Evolutionary conservation across 805 yeast species (phyloP).

Genomic region (Pichia californica): DNA sequence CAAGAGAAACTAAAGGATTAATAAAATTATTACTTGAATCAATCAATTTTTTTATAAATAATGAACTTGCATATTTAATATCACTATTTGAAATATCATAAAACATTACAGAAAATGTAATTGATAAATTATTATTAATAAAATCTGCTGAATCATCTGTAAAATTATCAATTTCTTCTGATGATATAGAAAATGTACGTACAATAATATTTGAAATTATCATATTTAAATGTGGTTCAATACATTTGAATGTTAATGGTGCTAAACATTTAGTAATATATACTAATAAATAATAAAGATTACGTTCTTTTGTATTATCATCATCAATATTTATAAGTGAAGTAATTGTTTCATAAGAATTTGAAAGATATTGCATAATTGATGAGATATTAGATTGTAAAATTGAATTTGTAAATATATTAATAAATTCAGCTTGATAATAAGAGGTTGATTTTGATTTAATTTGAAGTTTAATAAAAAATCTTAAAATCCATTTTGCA

Average conservation of each 20-base stretch:
- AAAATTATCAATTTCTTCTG: slow-evolving; percentile 62
- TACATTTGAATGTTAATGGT: slow-evolving; percentile 18
- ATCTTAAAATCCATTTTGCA: slow-evolving; percentile 9
- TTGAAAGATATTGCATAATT: neutral
- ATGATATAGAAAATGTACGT: slow-evolving; percentile 68
- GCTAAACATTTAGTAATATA: slow-evolving; percentile 2
- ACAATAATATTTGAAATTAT: slow-evolving; percentile 66
- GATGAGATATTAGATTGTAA: neutral
- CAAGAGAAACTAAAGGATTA: slow-evolving; percentile 7
- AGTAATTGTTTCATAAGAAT: neutral
- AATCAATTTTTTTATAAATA: slow-evolving; percentile 8
- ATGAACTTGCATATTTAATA: slow-evolving; percentile 6
- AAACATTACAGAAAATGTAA: neutral
- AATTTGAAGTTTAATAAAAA: slow-evolving; percentile 6
- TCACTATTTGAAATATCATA: slow-evolving; percentile 5
- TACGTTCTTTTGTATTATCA: neutral
- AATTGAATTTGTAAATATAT: neutral
- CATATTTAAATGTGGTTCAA: slow-evolving; percentile 59
- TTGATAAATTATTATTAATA: slow-evolving; percentile 49
- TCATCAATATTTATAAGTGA: neutral
- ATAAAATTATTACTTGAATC: slow-evolving; percentile 4
- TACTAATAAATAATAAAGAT: slow-evolving; percentile 2
- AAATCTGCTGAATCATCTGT: slow-evolving; percentile 88
- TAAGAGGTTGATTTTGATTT: neutral
- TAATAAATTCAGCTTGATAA: neutral